Percentiles rank a stretch among this genome's conserved stretches.
Evolutionary conservation across 768 basidiomycete species (phyloP).

Genomic region (Panellus pusillus): DNA sequence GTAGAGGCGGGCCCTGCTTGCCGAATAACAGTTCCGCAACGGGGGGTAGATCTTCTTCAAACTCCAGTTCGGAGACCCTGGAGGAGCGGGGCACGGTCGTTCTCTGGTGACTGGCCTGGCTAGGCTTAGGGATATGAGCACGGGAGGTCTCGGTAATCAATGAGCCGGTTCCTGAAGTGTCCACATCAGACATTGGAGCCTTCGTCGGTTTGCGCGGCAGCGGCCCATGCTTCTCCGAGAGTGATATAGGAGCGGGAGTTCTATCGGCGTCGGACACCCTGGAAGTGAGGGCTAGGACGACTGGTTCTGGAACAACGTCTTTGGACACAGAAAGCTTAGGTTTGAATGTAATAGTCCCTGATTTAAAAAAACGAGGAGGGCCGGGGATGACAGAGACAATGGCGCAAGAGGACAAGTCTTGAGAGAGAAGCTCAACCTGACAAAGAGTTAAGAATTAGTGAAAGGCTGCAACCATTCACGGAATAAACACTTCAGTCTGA

Average conservation of each 20-base stretch:
- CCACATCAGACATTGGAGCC: neutral
- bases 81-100: too few relatives aligned
- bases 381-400: conserved; percentile 3
- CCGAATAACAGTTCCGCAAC: too few relatives aligned
- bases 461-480: neutral
- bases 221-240: conserved; percentile 16
- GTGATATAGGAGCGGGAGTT: conserved; percentile 7
- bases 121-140: too few relatives aligned
- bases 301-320: neutral
- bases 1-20: too few relatives aligned
- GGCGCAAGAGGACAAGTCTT: neutral
- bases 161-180: neutral
- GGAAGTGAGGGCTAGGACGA: neutral
- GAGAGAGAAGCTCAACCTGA: conserved; percentile 11
- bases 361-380: conserved; percentile 17
- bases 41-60: too few relatives aligned
- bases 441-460: neutral
- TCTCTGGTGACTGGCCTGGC: too few relatives aligned
- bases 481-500: conserved; percentile 6
- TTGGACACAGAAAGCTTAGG: neutral
- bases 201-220: neutral
- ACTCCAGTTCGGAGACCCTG: too few relatives aligned
- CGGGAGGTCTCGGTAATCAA: neutral
- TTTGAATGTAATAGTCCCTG: conserved; percentile 17
- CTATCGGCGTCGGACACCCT: neutral